Base-by-base conservation (phyloP, 495 filamentous ascomycete genomes). In the Daldinia concentrica region DNA sequence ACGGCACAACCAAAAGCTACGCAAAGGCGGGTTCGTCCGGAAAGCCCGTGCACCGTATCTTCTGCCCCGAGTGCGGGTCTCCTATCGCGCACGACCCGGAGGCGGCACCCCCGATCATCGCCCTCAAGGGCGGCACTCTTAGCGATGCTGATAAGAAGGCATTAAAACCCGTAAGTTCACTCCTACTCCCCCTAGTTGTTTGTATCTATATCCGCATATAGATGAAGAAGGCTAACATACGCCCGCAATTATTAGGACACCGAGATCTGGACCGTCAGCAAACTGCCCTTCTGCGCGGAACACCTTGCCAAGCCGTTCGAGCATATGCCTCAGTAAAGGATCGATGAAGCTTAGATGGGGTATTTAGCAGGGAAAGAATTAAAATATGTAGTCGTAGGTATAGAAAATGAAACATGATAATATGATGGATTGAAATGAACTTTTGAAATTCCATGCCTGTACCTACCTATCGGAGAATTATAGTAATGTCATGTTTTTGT, bases 41-140 rank as follows among this genome's bases (percentile, higher is more conserved):
- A 73, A 81, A 86, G 45, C 74, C 82, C 58, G 89, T 90, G 48
- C 86, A 87, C 82, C 89, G 89, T 54, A 79, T 89, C 79, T 91
- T 90, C 85, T 91, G 89, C 85, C 80, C 79, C 59, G 87, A 90
- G 72, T 91, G 89, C 79, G 89, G 89, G 59, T 90, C 87, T 4
- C 88, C 88, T 60, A 90, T 91, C 74, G 88, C 88, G 43, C 89
- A 91, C 75, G 88, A 90, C 75, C 89, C 89, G 14, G 88, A 90
- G 54, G 87, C 85, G 14, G 89, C 89, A 17, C 89, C 89, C 36
- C 81, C 84, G 61, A 91, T 91, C 79, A 90, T 90, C 72, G 89
- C 88, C 52, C 77, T 91, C 70, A 91, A 91, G 85, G 89, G 85
- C 24, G 89, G 89, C 51, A 86, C 85, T 55, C 80, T 91, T 59